Percentiles rank a stretch among this genome's conserved stretches.
Evolutionary conservation across 176 grass and related monocot species (phyloP).

Genomic region (Typha latifolia): DNA sequence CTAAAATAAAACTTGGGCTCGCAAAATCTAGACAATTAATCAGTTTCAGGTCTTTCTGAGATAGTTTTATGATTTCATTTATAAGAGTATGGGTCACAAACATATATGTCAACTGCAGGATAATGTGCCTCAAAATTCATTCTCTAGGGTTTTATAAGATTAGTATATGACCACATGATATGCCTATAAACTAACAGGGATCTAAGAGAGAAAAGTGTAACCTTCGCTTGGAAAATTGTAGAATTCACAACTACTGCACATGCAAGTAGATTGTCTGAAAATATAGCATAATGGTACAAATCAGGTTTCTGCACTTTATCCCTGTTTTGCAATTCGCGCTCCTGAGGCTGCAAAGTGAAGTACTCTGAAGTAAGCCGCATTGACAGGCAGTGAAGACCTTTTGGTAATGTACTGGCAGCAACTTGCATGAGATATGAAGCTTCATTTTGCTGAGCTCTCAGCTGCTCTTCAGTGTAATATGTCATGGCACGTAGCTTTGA

Average conservation of each 20-base stretch:
- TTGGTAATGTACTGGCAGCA: conserved; percentile 55
- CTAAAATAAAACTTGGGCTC: too few relatives aligned
- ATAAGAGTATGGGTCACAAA: too few relatives aligned
- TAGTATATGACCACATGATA: background rate
- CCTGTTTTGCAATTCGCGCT: conserved; percentile 31
- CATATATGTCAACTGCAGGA: background rate
- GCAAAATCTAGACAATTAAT: too few relatives aligned
- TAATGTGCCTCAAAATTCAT: conserved; percentile 4
- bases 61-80: too few relatives aligned
- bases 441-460: conserved; percentile 60
- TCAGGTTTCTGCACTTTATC: conserved; percentile 18
- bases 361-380: conserved; percentile 72
- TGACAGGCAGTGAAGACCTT: conserved; percentile 80
- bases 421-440: conserved; percentile 66
- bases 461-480: conserved; percentile 62
- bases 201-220: conserved; percentile 10
- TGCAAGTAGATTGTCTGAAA: conserved; percentile 82
- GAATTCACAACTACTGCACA: conserved; percentile 80
- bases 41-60: too few relatives aligned
- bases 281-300: conserved; percentile 78
- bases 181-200: too few relatives aligned
- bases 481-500: conserved; percentile 67
- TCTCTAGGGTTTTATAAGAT: background rate
- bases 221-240: conserved; percentile 52
- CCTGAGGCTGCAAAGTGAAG: conserved; percentile 40